Percentiles rank a stretch among this genome's conserved stretches.
phyloP scores from a whole-genome alignment of 257 asterid genomes.

The Nicotiana sylvestris region DNA sequence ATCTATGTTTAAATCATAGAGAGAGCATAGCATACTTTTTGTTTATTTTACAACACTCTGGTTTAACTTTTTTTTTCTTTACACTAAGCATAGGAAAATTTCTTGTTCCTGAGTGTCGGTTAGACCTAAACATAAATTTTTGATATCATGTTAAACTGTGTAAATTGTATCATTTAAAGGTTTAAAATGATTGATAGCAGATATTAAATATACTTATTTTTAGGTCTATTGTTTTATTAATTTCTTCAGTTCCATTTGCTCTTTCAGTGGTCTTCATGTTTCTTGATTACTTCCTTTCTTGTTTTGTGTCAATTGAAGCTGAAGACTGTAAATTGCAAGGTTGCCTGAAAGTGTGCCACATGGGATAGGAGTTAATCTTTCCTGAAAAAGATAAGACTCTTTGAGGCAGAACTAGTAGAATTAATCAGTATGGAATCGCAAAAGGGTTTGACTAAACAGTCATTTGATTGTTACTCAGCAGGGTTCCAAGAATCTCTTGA shows the following conservation, averaged over 20 bases:
- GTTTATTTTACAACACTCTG: not conserved
- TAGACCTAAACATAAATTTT: no score
- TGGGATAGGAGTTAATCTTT: conserved; percentile 65
- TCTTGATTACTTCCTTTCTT: conserved; percentile 14
- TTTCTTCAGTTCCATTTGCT: not conserved
- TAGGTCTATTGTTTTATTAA: not conserved
- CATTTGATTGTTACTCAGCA: conserved; percentile 60
- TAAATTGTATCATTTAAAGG: not conserved
- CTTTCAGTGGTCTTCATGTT: conserved; percentile 6
- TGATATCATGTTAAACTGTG: no score
- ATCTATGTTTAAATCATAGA: no score
- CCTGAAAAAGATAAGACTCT: conserved; percentile 35
- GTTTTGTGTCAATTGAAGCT: conserved; percentile 20
- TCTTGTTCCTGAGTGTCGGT: no score
- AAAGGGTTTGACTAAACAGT: conserved; percentile 48
- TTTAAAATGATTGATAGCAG: not conserved
- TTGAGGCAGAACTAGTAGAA: conserved; percentile 29
- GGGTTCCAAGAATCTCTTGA: conserved; percentile 68
- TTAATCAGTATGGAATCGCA: conserved; percentile 54
- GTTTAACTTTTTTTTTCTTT: no score
- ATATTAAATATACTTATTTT: no score
- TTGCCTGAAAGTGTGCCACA: conserved; percentile 58
- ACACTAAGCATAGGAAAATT: no score
- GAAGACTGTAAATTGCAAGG: conserved; percentile 13
- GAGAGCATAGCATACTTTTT: no score